Evolutionary conservation across 768 basidiomycete species (phyloP).

Genomic region (Calocera viscosa): DNA sequence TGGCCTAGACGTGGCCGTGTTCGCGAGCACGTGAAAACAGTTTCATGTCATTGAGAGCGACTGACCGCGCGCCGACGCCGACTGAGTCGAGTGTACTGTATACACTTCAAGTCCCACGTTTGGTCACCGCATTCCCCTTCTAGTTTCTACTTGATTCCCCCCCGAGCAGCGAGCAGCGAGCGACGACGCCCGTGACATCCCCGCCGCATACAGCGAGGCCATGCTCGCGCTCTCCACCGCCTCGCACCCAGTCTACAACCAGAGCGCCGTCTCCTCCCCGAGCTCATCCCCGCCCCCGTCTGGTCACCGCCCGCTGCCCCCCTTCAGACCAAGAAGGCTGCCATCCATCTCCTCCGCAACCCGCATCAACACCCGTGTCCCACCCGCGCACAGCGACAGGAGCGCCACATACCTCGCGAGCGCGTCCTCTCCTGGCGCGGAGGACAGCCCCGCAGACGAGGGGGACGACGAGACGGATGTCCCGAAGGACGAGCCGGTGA

Average conservation of each 20-base stretch:
- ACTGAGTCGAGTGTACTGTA: too few relatives aligned
- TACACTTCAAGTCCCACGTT: too few relatives aligned
- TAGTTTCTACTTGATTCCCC: too few relatives aligned
- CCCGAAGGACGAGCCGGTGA: not conserved
- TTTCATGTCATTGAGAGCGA: slow-evolving; percentile 5
- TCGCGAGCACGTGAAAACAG: not conserved
- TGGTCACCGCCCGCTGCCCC: not conserved
- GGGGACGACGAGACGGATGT: slow-evolving; percentile 4
- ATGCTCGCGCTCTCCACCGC: not conserved
- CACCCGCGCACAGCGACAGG: not conserved
- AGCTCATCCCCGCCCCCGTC: not conserved
- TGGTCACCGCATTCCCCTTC: too few relatives aligned
- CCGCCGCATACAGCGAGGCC: not conserved
- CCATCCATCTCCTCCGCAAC: not conserved
- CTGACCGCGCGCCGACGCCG: too few relatives aligned
- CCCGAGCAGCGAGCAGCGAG: too few relatives aligned
- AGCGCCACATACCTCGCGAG: not conserved
- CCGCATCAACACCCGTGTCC: not conserved
- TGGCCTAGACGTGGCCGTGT: too few relatives aligned
- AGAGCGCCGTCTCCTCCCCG: not conserved
- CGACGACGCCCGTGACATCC: too few relatives aligned
- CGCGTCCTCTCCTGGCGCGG: not conserved
- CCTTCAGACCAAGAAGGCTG: not conserved
- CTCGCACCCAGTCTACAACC: not conserved
- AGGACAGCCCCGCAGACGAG: slow-evolving; percentile 3